phyloP scores from a whole-genome alignment of 441 rosid genomes.

The Erysimum pusillum region DNA sequence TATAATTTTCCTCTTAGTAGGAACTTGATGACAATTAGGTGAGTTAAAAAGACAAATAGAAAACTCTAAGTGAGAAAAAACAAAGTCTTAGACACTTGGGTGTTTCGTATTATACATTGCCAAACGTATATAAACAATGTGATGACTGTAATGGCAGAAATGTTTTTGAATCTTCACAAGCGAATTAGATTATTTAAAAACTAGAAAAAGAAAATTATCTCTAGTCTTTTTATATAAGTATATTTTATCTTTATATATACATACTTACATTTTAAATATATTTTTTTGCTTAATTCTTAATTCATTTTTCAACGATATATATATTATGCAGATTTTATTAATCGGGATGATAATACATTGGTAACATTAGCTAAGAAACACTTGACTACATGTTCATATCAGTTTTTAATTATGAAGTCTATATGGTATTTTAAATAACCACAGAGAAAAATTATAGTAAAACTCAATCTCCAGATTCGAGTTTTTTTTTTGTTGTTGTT shows the following conservation, averaged over 20 bases:
- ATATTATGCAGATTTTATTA: too few species aligned
- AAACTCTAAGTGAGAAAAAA: constrained; percentile 36
- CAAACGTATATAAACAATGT: background rate
- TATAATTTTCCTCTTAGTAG: background rate
- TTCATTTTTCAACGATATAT: too few species aligned
- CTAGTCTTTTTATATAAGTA: background rate
- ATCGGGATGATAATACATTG: too few species aligned
- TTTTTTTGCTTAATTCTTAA: too few species aligned
- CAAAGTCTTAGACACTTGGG: constrained; percentile 19
- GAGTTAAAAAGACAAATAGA: constrained; percentile 39
- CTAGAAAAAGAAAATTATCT: background rate
- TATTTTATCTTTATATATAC: background rate
- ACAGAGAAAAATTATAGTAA: too few species aligned
- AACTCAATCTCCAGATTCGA: too few species aligned
- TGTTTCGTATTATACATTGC: constrained; percentile 11
- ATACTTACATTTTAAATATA: background rate
- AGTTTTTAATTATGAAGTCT: too few species aligned
- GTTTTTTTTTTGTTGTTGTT: too few species aligned
- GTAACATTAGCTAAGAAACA: too few species aligned
- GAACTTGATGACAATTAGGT: constrained; percentile 34
- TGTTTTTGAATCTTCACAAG: background rate
- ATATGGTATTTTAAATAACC: too few species aligned
- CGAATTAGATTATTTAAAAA: background rate
- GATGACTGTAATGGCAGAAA: background rate
- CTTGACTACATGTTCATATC: too few species aligned